Evolutionary conservation across 1,284 basidiomycete genomes (phyloP), one percentile per base, ranked within the genome.

Genomic region (Microbotryomycetes sp.): DNA sequence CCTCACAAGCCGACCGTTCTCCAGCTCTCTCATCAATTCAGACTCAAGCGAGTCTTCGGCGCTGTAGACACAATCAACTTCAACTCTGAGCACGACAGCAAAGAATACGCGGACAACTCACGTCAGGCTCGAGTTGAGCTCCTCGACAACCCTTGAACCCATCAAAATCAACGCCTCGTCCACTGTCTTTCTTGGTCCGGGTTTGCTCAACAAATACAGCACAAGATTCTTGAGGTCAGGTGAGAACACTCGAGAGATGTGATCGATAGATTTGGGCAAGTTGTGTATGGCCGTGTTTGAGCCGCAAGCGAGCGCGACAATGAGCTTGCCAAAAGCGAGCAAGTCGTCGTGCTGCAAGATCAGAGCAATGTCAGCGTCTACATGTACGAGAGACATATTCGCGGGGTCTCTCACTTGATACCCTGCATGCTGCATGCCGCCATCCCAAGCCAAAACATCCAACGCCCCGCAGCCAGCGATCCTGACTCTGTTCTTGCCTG

Each of bases 1-100:
- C 50, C 96, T 82, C 27, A 97, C 88, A n/a, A 98, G 80, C 35
- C 96, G 81, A 1, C 88, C 92, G 73, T 99, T 97, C 79, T 98
- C 96, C n/a, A 98, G 81, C 75, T 98, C 94, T 56, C 86, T 83
- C 76, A 86, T 81, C 52, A 98, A 80, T 68, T 93, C 88, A 46
- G 82, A 81, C 73, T 97, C 92, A 16, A 97, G 79, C 54, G 83
- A 78, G 73, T 99, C 96, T 23, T 70, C 68, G 21, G 70, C 67
- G 4, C 68, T 68, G 49, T 30, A 28, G 0, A 41, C 2, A 28
- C 3, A 5, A 46, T 59, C 58, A 30, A n/a, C 46, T 28, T 15
- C 54, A 54, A 54, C 35, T 55, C 60, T 45, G 49, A 45, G 45
- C 58, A 41, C 65, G 60, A 56, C 41, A 27, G 26, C 35, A 56